Conservation (phyloP, 768 basidiomycete genomes). For the Leccinum truebloodii region DNA sequence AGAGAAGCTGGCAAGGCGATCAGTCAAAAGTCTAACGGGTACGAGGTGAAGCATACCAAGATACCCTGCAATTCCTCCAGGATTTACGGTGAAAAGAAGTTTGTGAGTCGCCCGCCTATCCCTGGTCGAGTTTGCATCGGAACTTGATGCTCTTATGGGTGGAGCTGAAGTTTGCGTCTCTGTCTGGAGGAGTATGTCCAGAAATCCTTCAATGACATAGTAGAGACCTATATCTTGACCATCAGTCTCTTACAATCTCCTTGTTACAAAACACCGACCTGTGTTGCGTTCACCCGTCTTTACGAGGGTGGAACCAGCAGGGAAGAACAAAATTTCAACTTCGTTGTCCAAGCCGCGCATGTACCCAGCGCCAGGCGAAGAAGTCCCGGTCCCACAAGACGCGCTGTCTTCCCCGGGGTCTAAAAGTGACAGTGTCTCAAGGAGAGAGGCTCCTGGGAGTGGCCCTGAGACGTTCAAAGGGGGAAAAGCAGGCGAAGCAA, state of each 20-base stretch:
- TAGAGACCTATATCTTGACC: conserved; percentile 63
- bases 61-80: conserved; percentile 97
- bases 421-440: conserved; percentile 71
- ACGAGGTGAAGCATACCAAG: conserved; percentile 54
- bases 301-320: conserved; percentile 81
- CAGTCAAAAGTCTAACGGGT: not conserved
- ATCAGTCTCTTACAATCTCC: not conserved
- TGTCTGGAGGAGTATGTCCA: conserved; percentile 82
- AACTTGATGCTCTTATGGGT: conserved; percentile 18
- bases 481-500: conserved; percentile 63
- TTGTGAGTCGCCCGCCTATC: conserved; percentile 48
- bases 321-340: conserved; percentile 93
- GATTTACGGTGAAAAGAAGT: conserved; percentile 91
- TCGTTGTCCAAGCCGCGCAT: conserved; percentile 92
- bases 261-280: conserved; percentile 44
- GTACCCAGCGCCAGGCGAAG: conserved; percentile 51
- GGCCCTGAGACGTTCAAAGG: conserved; percentile 45
- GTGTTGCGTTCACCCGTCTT: conserved; percentile 89
- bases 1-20: conserved; percentile 63
- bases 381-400: conserved; percentile 64
- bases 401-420: conserved; percentile 68
- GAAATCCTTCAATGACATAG: conserved; percentile 94
- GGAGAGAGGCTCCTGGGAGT: conserved; percentile 52
- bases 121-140: conserved; percentile 37
- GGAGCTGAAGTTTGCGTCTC: conserved; percentile 13